Conservation (phyloP, 768 basidiomycete genomes). For the Tulasnella sp. region DNA sequence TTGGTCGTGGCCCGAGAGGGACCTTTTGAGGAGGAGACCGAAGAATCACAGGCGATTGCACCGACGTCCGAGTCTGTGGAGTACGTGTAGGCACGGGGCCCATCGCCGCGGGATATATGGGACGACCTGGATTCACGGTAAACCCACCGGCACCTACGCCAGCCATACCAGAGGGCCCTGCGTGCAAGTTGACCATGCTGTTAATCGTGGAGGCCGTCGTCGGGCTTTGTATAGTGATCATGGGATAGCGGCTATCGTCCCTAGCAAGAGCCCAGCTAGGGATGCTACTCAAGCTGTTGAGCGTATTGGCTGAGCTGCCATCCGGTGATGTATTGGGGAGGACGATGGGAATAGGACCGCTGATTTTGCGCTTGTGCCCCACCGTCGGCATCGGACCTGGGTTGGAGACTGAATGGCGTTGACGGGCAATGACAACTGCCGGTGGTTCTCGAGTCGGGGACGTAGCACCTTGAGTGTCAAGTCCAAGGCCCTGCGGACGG, state of each 20-base stretch:
- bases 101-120: background rate
- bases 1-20: background rate
- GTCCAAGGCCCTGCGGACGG: background rate
- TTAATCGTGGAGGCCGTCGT: background rate
- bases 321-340: background rate
- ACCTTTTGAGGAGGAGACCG: background rate
- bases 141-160: background rate
- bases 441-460: background rate
- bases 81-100: background rate
- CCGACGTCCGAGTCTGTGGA: background rate
- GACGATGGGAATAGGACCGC: conserved; percentile 1
- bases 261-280: background rate
- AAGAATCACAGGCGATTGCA: background rate
- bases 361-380: conserved; percentile 4
- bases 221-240: background rate
- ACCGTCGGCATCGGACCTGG: background rate
- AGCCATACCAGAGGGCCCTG: background rate
- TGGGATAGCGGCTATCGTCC: background rate
- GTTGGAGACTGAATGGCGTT: background rate
- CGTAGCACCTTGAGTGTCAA: background rate
- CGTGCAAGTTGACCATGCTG: background rate
- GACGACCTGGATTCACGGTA: background rate
- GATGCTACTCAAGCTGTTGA: background rate
- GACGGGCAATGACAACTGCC: background rate
- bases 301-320: background rate